phyloP scores from a whole-genome alignment of 2,329 filamentous ascomycete genomes.

The Nannizziopsis arthrosporioides region DNA sequence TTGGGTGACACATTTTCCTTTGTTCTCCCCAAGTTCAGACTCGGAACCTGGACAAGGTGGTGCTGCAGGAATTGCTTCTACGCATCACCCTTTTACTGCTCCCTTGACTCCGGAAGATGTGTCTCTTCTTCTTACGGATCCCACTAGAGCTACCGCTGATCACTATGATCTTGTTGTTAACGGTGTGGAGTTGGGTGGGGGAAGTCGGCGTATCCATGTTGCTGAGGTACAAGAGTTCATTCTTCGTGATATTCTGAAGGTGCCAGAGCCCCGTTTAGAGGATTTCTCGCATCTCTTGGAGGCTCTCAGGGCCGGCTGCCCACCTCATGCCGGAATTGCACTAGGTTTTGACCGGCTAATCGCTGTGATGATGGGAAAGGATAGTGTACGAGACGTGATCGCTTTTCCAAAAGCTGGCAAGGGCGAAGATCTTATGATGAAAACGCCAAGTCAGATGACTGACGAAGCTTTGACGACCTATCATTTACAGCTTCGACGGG shows the following conservation, averaged over 20 bases:
- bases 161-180: constrained; percentile 96
- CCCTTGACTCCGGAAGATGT: constrained; percentile 62
- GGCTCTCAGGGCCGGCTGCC: constrained; percentile 73
- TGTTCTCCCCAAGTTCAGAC: constrained; percentile 65
- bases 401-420: constrained; percentile 91
- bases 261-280: constrained; percentile 57
- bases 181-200: constrained; percentile 85
- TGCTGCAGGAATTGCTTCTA: constrained; percentile 65
- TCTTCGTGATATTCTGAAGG: constrained; percentile 70
- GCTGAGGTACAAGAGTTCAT: constrained; percentile 73
- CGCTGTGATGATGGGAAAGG: constrained; percentile 62
- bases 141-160: constrained; percentile 62
- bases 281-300: constrained; percentile 79
- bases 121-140: constrained; percentile 59
- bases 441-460: constrained; percentile 59
- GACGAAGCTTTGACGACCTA: constrained; percentile 49
- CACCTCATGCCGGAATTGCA: constrained; percentile 87
- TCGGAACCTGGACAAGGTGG: constrained; percentile 71
- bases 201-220: constrained; percentile 82
- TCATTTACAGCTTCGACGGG: constrained; percentile 38
- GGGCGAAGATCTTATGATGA: constrained; percentile 75
- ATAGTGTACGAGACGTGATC: constrained; percentile 83
- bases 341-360: constrained; percentile 82
- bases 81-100: constrained; percentile 92
- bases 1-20: constrained; percentile 84